phyloP scores from a whole-genome alignment of 306 rosid species.

The Fagus sylvatica region DNA sequence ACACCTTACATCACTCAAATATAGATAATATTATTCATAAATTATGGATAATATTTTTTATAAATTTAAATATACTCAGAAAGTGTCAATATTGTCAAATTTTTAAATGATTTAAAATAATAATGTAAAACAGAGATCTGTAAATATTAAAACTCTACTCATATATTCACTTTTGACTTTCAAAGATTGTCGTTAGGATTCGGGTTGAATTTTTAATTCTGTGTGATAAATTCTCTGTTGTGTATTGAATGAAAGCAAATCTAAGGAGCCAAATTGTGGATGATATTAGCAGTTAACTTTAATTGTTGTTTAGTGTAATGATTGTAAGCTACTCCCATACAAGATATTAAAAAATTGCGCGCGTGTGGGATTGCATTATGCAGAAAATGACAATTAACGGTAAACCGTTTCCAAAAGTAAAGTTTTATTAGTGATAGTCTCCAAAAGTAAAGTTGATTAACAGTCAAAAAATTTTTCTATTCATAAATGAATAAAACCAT shows the following conservation, averaged over 20 bases:
- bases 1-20: no score
- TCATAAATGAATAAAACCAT: background rate
- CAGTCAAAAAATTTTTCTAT: no score
- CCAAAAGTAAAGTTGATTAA: background rate
- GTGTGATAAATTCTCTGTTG: no score
- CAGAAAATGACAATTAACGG: conserved; percentile 46
- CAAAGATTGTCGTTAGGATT: no score
- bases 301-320: background rate
- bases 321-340: conserved; percentile 9
- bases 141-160: background rate
- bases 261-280: background rate
- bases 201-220: no score
- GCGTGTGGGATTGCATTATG: conserved; percentile 11
- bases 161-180: background rate
- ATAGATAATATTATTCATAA: no score
- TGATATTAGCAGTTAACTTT: background rate
- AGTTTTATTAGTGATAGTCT: background rate
- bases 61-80: no score
- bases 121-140: no score
- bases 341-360: conserved; percentile 4
- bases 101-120: no score
- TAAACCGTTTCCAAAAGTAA: conserved; percentile 29
- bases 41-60: no score
- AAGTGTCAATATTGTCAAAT: no score
- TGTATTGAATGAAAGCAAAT: no score